Conservation (phyloP, 2,329 filamentous ascomycete species). For the Sarocladium strictum region DNA sequence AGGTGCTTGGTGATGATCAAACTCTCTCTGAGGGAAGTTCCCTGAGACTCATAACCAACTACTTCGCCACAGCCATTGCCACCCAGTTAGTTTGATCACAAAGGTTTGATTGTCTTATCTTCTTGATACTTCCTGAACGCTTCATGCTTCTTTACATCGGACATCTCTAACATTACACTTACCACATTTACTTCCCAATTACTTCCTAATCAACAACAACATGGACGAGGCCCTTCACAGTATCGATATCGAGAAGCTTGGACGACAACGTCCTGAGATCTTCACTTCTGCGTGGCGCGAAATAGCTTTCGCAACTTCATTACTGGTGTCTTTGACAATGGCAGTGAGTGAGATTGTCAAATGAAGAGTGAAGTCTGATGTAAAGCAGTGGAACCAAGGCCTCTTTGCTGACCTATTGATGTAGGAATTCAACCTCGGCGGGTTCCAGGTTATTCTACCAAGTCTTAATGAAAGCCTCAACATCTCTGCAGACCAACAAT, state of each 20-base stretch:
- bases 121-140: background rate
- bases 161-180: background rate
- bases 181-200: no score
- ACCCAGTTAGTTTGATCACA: background rate
- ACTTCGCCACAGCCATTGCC: background rate
- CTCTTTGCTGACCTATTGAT: background rate
- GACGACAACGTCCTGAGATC: background rate
- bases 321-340: slow-evolving; percentile 3
- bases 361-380: background rate
- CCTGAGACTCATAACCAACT: background rate
- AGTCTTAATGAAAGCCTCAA: slow-evolving; percentile 53
- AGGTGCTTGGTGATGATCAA: background rate
- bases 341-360: background rate
- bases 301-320: background rate
- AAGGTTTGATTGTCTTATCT: background rate
- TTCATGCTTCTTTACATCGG: no score
- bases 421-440: slow-evolving; percentile 67
- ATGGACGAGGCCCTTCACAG: background rate
- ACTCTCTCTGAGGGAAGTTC: background rate
- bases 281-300: slow-evolving; percentile 5
- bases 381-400: background rate
- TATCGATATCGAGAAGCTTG: slow-evolving; percentile 1
- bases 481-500: slow-evolving; percentile 55
- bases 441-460: slow-evolving; percentile 66
- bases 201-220: no score